Evolutionary conservation across 2,329 filamentous ascomycete genomes (phyloP), one percentile per base, ranked within the genome.

Genomic region (Plenodomus lindquistii): DNA sequence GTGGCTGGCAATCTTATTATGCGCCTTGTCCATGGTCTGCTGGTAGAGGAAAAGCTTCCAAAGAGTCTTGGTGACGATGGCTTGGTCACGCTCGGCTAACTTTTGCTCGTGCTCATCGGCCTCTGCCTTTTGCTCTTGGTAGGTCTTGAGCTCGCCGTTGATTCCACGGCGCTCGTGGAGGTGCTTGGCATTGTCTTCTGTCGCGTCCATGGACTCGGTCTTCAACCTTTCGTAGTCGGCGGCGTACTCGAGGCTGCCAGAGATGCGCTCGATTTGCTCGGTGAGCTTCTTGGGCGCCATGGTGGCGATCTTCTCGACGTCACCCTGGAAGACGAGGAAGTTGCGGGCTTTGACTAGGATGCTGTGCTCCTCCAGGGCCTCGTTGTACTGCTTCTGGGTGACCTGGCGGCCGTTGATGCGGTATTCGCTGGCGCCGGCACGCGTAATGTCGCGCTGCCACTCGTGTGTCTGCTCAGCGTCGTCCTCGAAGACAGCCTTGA

Each of bases 21-120:
- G 92, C 19, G 94, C 96, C 61, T 93, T 88, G 61, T 97, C 90
- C 78, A 99, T 97, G 22, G 91, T 84, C 48, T 87, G 88, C 72
- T 99, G 93, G 70, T 96, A 95, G 67, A 96, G 91, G 71, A 91
- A 97, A 1, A 99, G 80, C 74, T 97, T 97, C 93, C 93, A 99
- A 13, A 99, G 78, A 27, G 95, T 92, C 59, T 97, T 93, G 1
- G 88, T 92, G 46, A 97, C 89, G 47, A 97, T 88, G 7, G 93
- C 94, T 44, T 90, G 84, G 69, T 99, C 93, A 41, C 90, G 86
- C 71, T 97, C 91, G 44, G 94, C 88, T 1, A 88, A 88, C 73
- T 97, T 97, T 56, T 84, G 86, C 67, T 95, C 89, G 68, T 93
- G 99, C 61, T 87, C 93, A 59, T 99, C 94, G 4, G 93, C 93